phyloP scores from a whole-genome alignment of 1,284 basidiomycete species.

The Xanthoconium separans region DNA sequence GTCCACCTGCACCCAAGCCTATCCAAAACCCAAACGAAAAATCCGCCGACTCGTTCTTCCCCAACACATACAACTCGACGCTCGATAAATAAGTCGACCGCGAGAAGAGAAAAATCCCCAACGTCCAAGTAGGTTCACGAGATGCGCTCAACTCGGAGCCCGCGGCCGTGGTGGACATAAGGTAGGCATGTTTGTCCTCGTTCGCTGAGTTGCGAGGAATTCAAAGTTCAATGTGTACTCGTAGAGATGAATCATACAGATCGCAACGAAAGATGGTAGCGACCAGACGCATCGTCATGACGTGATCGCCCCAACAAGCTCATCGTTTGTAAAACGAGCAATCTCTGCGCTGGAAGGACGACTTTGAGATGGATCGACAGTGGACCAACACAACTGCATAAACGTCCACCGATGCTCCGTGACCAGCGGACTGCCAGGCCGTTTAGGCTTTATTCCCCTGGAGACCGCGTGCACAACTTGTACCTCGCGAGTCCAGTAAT shows the following conservation, averaged over 20 bases:
- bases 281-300: neutral
- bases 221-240: neutral
- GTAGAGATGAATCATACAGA: neutral
- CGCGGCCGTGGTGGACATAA: no score
- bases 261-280: neutral
- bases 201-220: no score
- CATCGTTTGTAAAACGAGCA: slow-evolving; percentile 4
- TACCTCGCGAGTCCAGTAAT: slow-evolving; percentile 10
- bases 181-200: no score
- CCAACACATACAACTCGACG: no score
- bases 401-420: slow-evolving; percentile 15
- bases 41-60: no score
- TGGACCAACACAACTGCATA: slow-evolving; percentile 12
- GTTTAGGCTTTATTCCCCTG: slow-evolving; percentile 9
- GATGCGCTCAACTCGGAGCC: no score
- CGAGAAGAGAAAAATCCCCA: no score
- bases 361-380: neutral
- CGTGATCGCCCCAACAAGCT: neutral
- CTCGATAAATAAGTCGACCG: no score
- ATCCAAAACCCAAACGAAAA: no score
- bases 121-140: no score
- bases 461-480: slow-evolving; percentile 11
- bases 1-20: no score
- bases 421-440: slow-evolving; percentile 4
- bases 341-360: slow-evolving; percentile 13